Evolutionary conservation across 192 early-diverging fungal species (phyloP), one percentile per base, ranked within the genome.

Genomic region (Lobulomyces angularis): DNA sequence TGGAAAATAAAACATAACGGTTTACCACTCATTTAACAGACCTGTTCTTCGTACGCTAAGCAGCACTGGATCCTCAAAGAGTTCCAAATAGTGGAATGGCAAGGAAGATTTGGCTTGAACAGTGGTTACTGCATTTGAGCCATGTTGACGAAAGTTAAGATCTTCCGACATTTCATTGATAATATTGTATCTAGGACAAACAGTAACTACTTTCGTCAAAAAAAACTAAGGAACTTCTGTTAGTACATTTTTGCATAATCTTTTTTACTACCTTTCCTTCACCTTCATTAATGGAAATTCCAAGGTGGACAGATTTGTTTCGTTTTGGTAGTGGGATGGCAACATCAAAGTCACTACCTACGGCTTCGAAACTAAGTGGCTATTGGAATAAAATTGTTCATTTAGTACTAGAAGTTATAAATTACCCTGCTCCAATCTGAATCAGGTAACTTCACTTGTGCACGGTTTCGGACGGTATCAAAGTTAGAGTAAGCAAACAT

Each of bases 401-500:
- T 17, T 24, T 7, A 18, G 26, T 27, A 37, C 27, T 9, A 56
- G 23, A 29, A 8, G 28, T 25, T 42, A 27, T 38, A 42, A 35
- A 21, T 29, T 60, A 71, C 69, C 46, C 62, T 67, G 48, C 88
- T 92, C 84, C 83, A 88, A 1, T 86, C 82, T 0, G 84, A 82
- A 14, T 78, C 70, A 8, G 49, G 56, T 0, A 84, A 64, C 46
- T 83, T 75, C 20, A 94, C 65, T 38, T 88, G 58, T 1, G 82
- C 76, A 19, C 91, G 64, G 55, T 90, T 95, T 25, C 80, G 59
- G 5, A 70, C 36, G 31, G 82, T 76, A 33, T 94, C 89, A 47
- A 76, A 76, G 21, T 69, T 83, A 0, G 82, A 79, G 53, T 91
- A 97, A 3, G 90, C 91, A 56, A 91, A 97, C 84, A 97, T 84